Evolutionary conservation across 768 basidiomycete genomes (phyloP).

Genomic region (Termitomyces sp.): DNA sequence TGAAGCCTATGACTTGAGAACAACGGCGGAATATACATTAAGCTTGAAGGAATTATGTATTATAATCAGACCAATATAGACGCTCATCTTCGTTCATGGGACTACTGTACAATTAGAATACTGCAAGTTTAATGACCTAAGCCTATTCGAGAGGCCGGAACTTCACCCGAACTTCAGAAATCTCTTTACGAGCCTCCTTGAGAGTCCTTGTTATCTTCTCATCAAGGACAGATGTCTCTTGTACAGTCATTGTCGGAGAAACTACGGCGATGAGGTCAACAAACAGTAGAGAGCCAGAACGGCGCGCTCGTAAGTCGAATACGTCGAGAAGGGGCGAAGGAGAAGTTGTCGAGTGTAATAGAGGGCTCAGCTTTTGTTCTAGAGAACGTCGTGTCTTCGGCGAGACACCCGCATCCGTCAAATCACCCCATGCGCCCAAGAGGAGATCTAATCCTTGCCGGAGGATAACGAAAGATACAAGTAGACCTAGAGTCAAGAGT

Average conservation of each 20-base stretch:
- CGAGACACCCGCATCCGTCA: constrained; percentile 81
- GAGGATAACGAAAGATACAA: constrained; percentile 89
- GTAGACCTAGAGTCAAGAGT: constrained; percentile 43
- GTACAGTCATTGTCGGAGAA: constrained; percentile 48
- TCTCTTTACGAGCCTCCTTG: constrained; percentile 53
- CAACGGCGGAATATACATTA: not conserved
- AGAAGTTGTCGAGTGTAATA: constrained; percentile 29
- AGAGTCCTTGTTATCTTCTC: constrained; percentile 49
- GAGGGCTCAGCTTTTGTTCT: constrained; percentile 49
- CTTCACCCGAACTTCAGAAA: constrained; percentile 66
- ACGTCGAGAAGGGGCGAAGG: constrained; percentile 37
- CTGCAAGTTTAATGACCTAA: not conserved
- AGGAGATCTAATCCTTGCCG: constrained; percentile 69
- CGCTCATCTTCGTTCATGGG: not conserved
- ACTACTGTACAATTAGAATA: constrained; percentile 6
- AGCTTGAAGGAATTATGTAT: too few species aligned
- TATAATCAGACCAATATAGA: too few species aligned
- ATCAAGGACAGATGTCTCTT: constrained; percentile 56
- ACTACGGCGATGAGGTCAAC: constrained; percentile 82
- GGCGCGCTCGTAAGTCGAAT: constrained; percentile 60
- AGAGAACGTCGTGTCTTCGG: constrained; percentile 45
- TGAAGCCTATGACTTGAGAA: not conserved
- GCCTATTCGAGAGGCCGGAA: constrained; percentile 36
- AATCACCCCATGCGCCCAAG: constrained; percentile 66
- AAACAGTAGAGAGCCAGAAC: constrained; percentile 74